Conservation (phyloP, 2,329 filamentous ascomycete species). For the Penicillium sp. region DNA sequence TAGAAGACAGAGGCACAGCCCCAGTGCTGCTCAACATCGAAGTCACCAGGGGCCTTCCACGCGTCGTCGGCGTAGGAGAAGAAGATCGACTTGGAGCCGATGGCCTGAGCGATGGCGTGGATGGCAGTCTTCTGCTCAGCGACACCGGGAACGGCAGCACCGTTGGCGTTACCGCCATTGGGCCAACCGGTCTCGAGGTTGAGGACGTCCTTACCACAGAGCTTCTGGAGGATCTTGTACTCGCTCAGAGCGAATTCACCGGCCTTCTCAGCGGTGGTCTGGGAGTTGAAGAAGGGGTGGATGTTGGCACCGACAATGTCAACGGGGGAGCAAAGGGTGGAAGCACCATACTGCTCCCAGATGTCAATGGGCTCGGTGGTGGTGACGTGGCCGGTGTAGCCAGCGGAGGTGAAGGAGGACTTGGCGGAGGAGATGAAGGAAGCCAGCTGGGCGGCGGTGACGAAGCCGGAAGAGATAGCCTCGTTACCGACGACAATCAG, state of each 20-base stretch:
- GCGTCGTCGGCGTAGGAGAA: constrained; percentile 77
- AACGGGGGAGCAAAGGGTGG: constrained; percentile 66
- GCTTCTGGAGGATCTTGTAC: constrained; percentile 65
- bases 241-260: constrained; percentile 74
- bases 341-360: constrained; percentile 60
- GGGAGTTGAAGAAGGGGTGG: constrained; percentile 89
- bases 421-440: constrained; percentile 68
- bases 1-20: constrained; percentile 61
- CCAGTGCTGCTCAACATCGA: constrained; percentile 77
- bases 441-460: constrained; percentile 62
- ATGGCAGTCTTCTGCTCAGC: constrained; percentile 71
- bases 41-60: constrained; percentile 74
- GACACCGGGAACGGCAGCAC: constrained; percentile 65
- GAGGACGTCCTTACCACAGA: constrained; percentile 73
- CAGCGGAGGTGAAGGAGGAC: constrained; percentile 58
- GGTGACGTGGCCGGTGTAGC: constrained; percentile 73
- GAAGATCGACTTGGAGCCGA: constrained; percentile 70
- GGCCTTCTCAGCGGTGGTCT: constrained; percentile 61
- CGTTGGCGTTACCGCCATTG: constrained; percentile 66
- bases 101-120: constrained; percentile 62
- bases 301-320: constrained; percentile 83
- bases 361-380: constrained; percentile 82
- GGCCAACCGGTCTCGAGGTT: constrained; percentile 95
- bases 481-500: constrained; percentile 90
- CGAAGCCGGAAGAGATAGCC: constrained; percentile 73